phyloP scores from a whole-genome alignment of 345 rosid species.

The Eucalyptus brandiana region DNA sequence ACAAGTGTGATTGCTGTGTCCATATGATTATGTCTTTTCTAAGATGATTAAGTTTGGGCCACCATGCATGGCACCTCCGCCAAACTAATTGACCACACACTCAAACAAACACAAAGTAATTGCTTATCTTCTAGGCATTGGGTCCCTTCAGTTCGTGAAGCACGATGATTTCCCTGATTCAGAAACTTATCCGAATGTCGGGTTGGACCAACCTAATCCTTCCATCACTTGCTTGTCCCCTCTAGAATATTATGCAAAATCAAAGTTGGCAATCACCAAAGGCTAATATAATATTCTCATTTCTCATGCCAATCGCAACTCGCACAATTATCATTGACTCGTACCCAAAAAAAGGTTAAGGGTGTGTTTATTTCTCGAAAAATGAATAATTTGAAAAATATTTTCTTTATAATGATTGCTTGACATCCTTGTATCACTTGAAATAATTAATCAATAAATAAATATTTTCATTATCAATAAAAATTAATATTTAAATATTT shows the following conservation, averaged over 20 bases:
- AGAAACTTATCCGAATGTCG: neutral
- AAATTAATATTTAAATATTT: too few species aligned
- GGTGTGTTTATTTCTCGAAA: rapidly evolving
- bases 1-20: neutral
- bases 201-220: neutral
- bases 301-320: neutral
- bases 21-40: neutral
- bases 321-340: neutral
- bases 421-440: neutral
- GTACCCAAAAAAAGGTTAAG: neutral
- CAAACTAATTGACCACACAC: neutral
- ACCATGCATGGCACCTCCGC: neutral
- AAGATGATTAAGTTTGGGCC: neutral
- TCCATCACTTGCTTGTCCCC: neutral
- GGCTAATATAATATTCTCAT: neutral
- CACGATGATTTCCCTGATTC: neutral
- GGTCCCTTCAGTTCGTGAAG: neutral
- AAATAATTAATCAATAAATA: too few species aligned
- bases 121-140: neutral
- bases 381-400: neutral
- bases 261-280: neutral
- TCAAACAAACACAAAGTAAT: neutral
- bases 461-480: too few species aligned
- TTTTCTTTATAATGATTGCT: neutral
- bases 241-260: neutral